phyloP scores from a whole-genome alignment of 164 flowering plant species.

The Brasenia schreberi region DNA sequence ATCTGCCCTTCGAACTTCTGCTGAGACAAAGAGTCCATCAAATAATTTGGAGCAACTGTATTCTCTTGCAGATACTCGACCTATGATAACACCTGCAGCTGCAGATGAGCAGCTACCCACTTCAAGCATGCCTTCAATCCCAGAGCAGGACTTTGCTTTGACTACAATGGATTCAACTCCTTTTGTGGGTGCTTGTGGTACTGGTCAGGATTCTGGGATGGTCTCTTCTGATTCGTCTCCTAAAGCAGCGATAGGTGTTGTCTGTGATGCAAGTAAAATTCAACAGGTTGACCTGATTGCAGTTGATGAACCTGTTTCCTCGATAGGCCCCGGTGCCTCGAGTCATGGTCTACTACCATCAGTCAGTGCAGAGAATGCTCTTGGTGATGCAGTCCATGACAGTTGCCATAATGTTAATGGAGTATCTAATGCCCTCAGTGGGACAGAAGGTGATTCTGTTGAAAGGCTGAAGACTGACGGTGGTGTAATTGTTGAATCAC shows the following conservation, averaged over 20 bases:
- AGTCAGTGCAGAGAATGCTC: background rate
- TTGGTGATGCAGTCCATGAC: background rate
- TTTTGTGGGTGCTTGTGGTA: background rate
- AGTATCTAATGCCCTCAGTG: no score
- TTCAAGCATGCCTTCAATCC: slow-evolving; percentile 21
- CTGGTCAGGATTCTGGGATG: background rate
- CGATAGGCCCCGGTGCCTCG: background rate
- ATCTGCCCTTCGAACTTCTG: background rate
- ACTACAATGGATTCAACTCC: background rate
- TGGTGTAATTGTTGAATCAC: no score
- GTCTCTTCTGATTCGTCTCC: background rate
- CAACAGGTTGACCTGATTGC: background rate
- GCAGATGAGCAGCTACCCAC: slow-evolving; percentile 12
- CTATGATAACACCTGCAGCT: slow-evolving; percentile 17
- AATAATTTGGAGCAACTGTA: slow-evolving; percentile 5
- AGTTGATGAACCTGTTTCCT: background rate
- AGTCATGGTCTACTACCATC: background rate
- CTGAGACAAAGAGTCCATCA: background rate
- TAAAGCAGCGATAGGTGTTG: background rate
- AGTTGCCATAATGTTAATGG: background rate
- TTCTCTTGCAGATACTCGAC: background rate
- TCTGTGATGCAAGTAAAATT: background rate
- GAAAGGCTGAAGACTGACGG: no score
- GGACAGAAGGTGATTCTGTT: no score
- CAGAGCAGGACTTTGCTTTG: slow-evolving; percentile 23